Evolutionary conservation across 192 early-diverging fungal species (phyloP).

Genomic region (Dissophora globulifera): DNA sequence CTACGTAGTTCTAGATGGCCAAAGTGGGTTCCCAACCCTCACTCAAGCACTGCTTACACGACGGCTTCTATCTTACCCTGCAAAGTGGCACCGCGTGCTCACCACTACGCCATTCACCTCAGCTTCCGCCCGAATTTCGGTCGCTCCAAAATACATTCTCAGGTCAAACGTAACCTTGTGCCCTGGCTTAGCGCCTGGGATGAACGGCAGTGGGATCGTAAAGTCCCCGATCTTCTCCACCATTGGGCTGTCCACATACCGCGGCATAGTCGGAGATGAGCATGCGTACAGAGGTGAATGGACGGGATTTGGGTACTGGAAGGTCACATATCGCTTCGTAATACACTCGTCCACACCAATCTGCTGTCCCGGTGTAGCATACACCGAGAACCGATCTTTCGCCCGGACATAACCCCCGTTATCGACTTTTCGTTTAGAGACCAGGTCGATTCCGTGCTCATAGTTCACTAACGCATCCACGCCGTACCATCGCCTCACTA

Average conservation of each 20-base stretch:
- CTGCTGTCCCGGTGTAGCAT: constrained; percentile 56
- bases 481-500: constrained; percentile 61
- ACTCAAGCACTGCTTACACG: neutral
- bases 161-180: constrained; percentile 26
- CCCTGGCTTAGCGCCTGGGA: constrained; percentile 29
- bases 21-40: neutral
- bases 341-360: constrained; percentile 46
- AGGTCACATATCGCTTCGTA: constrained; percentile 33
- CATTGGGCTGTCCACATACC: constrained; percentile 27
- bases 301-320: constrained; percentile 37
- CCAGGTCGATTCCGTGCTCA: constrained; percentile 52
- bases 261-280: constrained; percentile 22
- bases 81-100: constrained; percentile 40
- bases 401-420: constrained; percentile 52
- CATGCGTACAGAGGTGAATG: constrained; percentile 38
- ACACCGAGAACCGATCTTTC: constrained; percentile 58
- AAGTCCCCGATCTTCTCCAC: constrained; percentile 49
- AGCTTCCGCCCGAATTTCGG: constrained; percentile 59
- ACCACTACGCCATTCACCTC: constrained; percentile 55
- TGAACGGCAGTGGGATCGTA: constrained; percentile 30
- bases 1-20: no score
- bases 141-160: constrained; percentile 64
- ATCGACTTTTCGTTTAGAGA: constrained; percentile 48
- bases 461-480: constrained; percentile 56
- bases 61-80: constrained; percentile 10